A percentile compares a stretch with the other conserved stretches of the same genome.
Conservation (phyloP, 805 yeast genomes). For the Wickerhamiella brachini region DNA sequence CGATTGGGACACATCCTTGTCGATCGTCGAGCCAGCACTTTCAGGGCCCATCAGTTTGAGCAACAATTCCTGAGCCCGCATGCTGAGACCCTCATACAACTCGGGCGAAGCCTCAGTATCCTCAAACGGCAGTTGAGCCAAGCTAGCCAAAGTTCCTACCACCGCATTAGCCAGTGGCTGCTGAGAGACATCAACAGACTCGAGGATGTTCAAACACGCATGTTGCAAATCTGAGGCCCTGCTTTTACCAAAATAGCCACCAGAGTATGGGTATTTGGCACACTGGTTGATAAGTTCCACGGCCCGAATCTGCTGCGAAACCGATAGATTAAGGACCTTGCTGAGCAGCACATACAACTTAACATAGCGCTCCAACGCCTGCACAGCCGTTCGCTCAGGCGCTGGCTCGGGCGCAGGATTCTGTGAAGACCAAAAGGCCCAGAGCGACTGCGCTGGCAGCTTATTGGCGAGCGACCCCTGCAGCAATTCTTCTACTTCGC, state of each 20-base stretch:
- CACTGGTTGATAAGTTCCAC: constrained; percentile 8
- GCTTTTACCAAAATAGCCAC: constrained; percentile 31
- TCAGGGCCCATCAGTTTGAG: not conserved
- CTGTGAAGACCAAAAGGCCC: constrained; percentile 31
- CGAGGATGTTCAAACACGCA: constrained; percentile 39
- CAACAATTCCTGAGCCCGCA: constrained; percentile 6
- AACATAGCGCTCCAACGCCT: constrained; percentile 33
- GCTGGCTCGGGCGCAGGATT: constrained; percentile 25
- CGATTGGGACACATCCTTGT: not conserved
- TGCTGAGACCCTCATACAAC: constrained; percentile 6
- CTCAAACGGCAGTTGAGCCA: constrained; percentile 6
- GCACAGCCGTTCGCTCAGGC: constrained; percentile 36
- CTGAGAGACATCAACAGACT: constrained; percentile 14
- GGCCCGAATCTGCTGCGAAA: constrained; percentile 3
- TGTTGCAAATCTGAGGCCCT: constrained; percentile 53
- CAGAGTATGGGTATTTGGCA: constrained; percentile 10
- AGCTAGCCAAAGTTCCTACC: constrained; percentile 5
- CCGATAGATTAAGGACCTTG: not conserved
- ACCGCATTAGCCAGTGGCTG: constrained; percentile 1
- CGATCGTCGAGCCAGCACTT: not conserved
- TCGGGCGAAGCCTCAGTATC: not conserved
- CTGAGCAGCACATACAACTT: constrained; percentile 6
- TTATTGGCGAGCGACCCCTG: constrained; percentile 17
- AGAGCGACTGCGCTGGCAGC: constrained; percentile 11
- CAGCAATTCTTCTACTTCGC: constrained; percentile 37